These are phyloP conservation scores for Cadophora sp. DNA, from an alignment of 2,329 filamentous ascomycete species.

Conservation along the genomic window DNA sequence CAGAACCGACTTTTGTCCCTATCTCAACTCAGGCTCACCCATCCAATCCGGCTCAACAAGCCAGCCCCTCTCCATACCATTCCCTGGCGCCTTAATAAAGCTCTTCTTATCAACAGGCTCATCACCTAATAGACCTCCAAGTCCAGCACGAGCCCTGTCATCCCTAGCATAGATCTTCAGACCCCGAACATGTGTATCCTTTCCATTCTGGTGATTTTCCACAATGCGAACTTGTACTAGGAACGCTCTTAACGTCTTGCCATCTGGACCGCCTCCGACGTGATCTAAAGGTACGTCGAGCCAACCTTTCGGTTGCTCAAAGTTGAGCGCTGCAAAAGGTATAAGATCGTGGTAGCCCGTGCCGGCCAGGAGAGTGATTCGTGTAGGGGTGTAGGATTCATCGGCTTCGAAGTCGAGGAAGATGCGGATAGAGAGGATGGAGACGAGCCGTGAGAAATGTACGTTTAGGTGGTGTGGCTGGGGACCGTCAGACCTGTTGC, in stretches of 20 bases:
- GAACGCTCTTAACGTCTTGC: slow-evolving; percentile 82
- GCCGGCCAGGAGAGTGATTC: slow-evolving; percentile 87
- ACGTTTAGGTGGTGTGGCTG: slow-evolving; percentile 85
- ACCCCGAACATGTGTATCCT: slow-evolving; percentile 95
- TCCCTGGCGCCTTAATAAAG: slow-evolving; percentile 17
- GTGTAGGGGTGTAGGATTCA: slow-evolving; percentile 95
- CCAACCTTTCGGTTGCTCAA: slow-evolving; percentile 86
- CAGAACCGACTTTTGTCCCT: slow-evolving; percentile 18
- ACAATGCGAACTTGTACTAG: slow-evolving; percentile 89
- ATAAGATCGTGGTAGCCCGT: slow-evolving; percentile 92
- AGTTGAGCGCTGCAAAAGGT: slow-evolving; percentile 81
- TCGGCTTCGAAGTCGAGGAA: slow-evolving; percentile 92
- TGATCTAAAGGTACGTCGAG: slow-evolving; percentile 78
- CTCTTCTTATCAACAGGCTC: slow-evolving; percentile 18
- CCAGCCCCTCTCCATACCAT: slow-evolving; percentile 32
- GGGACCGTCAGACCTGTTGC: slow-evolving; percentile 74
- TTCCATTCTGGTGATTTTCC: slow-evolving; percentile 98
- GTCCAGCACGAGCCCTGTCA: slow-evolving; percentile 37
- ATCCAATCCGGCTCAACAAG: slow-evolving; percentile 44
- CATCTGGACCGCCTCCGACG: slow-evolving; percentile 64
- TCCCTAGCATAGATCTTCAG: slow-evolving; percentile 78
- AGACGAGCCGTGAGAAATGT: slow-evolving; percentile 84
- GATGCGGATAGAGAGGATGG: slow-evolving; percentile 79
- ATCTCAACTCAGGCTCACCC: slow-evolving; percentile 45
- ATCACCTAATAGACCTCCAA: slow-evolving; percentile 24